Conservation (phyloP, 2,329 filamentous ascomycete genomes). For the Acarospora socialis region DNA sequence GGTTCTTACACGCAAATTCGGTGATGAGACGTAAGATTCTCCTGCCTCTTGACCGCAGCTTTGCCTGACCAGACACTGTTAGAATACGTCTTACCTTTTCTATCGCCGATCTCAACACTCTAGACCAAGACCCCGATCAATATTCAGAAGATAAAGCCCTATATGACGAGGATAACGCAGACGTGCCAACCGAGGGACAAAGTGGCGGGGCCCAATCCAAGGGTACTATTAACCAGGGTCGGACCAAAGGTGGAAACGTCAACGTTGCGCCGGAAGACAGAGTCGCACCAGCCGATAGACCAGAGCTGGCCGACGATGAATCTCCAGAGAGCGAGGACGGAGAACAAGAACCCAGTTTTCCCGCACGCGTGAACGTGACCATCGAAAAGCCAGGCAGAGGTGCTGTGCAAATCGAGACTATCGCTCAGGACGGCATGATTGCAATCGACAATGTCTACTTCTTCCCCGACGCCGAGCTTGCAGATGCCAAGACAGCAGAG, state of each 20-base stretch:
- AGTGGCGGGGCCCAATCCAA: conserved; percentile 43
- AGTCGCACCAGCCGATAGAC: conserved; percentile 42
- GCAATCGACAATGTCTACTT: conserved; percentile 84
- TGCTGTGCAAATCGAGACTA: conserved; percentile 72
- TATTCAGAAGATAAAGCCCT: conserved; percentile 31
- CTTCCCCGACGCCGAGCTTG: conserved; percentile 64
- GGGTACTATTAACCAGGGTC: conserved; percentile 40
- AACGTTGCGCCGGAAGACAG: conserved; percentile 42
- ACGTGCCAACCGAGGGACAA: conserved; percentile 36
- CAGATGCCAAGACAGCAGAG: conserved; percentile 62
- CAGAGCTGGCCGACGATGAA: conserved; percentile 42
- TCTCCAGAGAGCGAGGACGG: conserved; percentile 33
- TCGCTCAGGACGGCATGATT: conserved; percentile 73
- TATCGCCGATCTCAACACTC: conserved; percentile 64
- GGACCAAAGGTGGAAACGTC: conserved; percentile 35
- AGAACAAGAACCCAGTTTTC: conserved; percentile 47
- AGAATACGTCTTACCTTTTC: conserved; percentile 73
- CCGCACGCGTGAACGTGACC: conserved; percentile 70
- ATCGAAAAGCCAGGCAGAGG: conserved; percentile 79
- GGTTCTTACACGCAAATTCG: conserved; percentile 64
- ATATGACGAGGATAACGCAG: conserved; percentile 43
- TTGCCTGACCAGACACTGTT: neutral
- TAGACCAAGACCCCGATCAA: conserved; percentile 45
- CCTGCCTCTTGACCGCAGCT: neutral
- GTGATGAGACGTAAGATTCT: conserved; percentile 65